These are phyloP conservation scores for Pichia sp. DNA, from an alignment of 1,139 yeast genomes.

Conservation along the genomic window DNA sequence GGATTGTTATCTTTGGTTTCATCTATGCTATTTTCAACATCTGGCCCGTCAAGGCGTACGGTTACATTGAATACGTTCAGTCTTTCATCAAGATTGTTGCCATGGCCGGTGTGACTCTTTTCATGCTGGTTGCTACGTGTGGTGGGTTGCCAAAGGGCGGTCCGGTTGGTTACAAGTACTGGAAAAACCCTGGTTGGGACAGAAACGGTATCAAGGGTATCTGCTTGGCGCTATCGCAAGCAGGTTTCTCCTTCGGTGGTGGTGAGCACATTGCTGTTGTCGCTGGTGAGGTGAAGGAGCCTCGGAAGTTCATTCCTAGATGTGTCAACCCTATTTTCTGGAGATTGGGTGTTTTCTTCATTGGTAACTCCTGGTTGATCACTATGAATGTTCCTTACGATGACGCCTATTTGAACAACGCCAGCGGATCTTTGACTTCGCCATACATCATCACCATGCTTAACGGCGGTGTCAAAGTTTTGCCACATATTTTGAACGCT, in stretches of 20 bases:
- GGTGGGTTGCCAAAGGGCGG: constrained; percentile 46
- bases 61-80: constrained; percentile 67
- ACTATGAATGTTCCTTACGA: constrained; percentile 80
- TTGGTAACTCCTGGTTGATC: constrained; percentile 72
- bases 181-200: constrained; percentile 92
- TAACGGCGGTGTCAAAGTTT: constrained; percentile 64
- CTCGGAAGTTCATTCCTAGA: constrained; percentile 75
- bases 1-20: constrained; percentile 71
- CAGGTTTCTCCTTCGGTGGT: constrained; percentile 79
- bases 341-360: constrained; percentile 77
- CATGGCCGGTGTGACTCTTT: constrained; percentile 51
- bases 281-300: constrained; percentile 84
- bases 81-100: constrained; percentile 58
- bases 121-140: constrained; percentile 42
- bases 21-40: constrained; percentile 49
- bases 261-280: constrained; percentile 81
- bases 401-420: constrained; percentile 42
- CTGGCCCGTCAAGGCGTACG: constrained; percentile 60
- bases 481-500: constrained; percentile 74
- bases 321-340: constrained; percentile 80
- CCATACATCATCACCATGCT: constrained; percentile 57
- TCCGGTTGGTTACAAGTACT: constrained; percentile 76
- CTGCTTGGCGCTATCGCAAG: constrained; percentile 52
- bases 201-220: constrained; percentile 57
- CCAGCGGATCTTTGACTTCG: constrained; percentile 40